Evolutionary conservation across 352 stramenopile species (phyloP).

Genomic region (Phytopythium vexans): DNA sequence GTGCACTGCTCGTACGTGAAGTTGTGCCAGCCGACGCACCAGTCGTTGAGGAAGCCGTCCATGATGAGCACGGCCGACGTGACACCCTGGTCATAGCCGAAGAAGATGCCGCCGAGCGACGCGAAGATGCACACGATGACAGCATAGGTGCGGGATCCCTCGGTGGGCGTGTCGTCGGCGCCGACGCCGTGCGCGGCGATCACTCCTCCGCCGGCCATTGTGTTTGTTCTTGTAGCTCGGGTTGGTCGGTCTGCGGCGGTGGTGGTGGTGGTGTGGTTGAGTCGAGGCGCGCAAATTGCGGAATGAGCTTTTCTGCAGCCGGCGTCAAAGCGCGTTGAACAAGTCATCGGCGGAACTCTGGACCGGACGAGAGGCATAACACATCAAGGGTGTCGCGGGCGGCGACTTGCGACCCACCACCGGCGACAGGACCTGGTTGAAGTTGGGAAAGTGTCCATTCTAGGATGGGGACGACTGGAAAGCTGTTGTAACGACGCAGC

Average conservation of each 20-base stretch:
- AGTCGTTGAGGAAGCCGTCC: slow-evolving; percentile 24
- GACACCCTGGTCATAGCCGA: slow-evolving; percentile 28
- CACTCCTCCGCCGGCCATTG: slow-evolving; percentile 11
- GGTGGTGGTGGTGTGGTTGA: no score
- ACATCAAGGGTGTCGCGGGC: no score
- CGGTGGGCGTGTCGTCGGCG: slow-evolving; percentile 13
- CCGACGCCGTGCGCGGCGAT: slow-evolving; percentile 10
- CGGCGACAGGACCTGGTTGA: no score
- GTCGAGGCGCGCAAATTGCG: not conserved
- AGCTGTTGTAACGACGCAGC: no score
- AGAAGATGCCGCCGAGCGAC: slow-evolving; percentile 27
- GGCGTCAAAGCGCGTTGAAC: no score
- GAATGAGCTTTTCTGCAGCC: slow-evolving; percentile 2
- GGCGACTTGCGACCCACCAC: no score
- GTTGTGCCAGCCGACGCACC: slow-evolving; percentile 21
- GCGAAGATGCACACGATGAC: no score
- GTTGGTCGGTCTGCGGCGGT: no score
- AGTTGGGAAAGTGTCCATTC: no score
- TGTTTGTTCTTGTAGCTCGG: not conserved
- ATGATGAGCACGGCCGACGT: slow-evolving; percentile 25
- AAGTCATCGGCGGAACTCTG: no score
- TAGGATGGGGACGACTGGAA: no score
- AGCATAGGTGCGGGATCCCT: slow-evolving; percentile 28
- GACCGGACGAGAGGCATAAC: no score
- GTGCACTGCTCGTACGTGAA: slow-evolving; percentile 25